Base-by-base conservation (phyloP, 2,329 filamentous ascomycete genomes). In the Fusarium cicatricum region DNA sequence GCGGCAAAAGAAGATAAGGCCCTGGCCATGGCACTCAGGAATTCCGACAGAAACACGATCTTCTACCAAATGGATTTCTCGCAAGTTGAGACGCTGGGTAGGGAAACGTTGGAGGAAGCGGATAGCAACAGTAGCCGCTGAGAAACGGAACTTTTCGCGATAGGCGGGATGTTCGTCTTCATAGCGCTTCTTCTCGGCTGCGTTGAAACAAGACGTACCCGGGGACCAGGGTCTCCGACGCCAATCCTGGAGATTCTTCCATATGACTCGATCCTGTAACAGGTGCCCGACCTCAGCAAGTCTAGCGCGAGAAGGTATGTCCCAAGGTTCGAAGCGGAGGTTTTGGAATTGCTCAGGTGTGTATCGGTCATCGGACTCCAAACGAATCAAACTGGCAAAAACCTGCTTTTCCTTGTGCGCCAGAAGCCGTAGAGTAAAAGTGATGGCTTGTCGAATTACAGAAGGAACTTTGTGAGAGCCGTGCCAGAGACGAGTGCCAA, bases 121-220 rank as follows among this genome's bases (percentile, higher is more conserved):
- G 9, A 57, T 49, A 3, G 47, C 32, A 5, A 21, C 11, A 11
- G 56, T 43, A 2, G 43, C 7, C 0, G 53, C 47, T 12, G 56
- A 57, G 28, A 59, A 59, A 3, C 36, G 53, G 23, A n/a, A 28
- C 8, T 43, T 52, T n/a, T 46, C 10, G 6, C 48, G 53, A 15
- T 38, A 46, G 15, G n/a, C n/a, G n/a, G n/a, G n/a, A n/a, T n/a
- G n/a, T n/a, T n/a, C n/a, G n/a, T n/a, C n/a, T n/a, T n/a, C 39
- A 17, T 17, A 23, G 11, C n/a, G 10, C n/a, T 23, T 40, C 21
- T 21, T 40, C 39, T 16, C n/a, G 11, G 14, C 37, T 40, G 15
- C n/a, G n/a, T n/a, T n/a, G n/a, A n/a, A n/a, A n/a, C n/a, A n/a
- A n/a, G n/a, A n/a, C n/a, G n/a, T n/a, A n/a, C n/a, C n/a, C n/a